Evolutionary conservation across 2,329 filamentous ascomycete species (phyloP), one percentile per base, ranked within the genome.

Genomic region (Penicillium sp.): DNA sequence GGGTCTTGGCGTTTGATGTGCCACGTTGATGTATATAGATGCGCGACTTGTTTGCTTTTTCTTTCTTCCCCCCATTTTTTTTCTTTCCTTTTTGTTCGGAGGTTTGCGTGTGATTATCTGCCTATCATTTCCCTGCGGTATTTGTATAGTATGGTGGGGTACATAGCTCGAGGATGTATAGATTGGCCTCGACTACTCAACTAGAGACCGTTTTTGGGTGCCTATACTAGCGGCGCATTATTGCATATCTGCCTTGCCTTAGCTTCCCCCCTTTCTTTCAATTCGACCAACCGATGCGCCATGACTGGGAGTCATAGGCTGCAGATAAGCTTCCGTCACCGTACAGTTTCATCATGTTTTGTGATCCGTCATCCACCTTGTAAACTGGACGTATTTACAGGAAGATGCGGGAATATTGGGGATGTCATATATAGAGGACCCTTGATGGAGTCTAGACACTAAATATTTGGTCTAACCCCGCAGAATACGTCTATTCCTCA

Each of bases 1-100:
- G 75, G 91, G 90, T 21, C 75, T 93, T 59, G 82, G 69, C 39
- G 56, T 72, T 47, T 70, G 59, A 72, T 59, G 44, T 31, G 49
- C 39, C 51, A 41, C 36, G 34, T 46, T 53, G 54, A 36, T 55
- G 33, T 58, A 21, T 53, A 53, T 47, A 41, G 13, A 36, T 53
- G 36, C 36, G 29, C 36, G 41, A 47, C 31, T 47, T 41, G 29
- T 43, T 49, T 50, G 38, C 19, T 55, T 40, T 46, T 40, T 47
- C 23, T 47, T 34, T 2, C 44, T 44, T 45, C n/a, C 11, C 15
- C 3, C 31, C 4, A 15, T 21, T 27, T 23, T 43, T 5, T 19
- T 19, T 16, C n/a, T 19, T 33, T 40, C 1, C 34, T 53, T 53
- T 48, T 29, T 45, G 34, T 19, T 49, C 38, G 50, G 50, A 34